phyloP scores from a whole-genome alignment of 2,329 filamentous ascomycete genomes.

The Colletotrichum echinochloae region DNA sequence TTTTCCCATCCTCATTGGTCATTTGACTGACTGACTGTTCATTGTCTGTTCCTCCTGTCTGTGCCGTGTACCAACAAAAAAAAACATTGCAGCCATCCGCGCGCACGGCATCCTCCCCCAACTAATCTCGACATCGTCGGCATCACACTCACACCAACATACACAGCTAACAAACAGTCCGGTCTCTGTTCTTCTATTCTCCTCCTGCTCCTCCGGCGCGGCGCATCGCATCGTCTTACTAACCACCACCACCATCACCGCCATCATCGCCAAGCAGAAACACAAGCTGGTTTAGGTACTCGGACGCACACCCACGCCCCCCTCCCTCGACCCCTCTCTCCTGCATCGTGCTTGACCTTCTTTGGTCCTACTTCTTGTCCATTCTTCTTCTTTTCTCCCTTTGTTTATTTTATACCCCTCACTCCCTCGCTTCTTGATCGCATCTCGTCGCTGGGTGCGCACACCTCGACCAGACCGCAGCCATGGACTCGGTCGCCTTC shows the following conservation, averaged over 20 bases:
- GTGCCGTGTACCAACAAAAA: not conserved
- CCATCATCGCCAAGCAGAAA: no score
- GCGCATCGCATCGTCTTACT: slow-evolving; percentile 30
- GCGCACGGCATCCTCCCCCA: slow-evolving; percentile 9
- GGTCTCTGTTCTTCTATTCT: not conserved
- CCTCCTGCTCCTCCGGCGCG: slow-evolving; percentile 2
- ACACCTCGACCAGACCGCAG: slow-evolving; percentile 45
- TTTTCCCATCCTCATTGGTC: no score
- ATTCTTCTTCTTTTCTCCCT: slow-evolving; percentile 15
- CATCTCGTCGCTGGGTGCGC: slow-evolving; percentile 30
- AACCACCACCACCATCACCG: slow-evolving; percentile 17
- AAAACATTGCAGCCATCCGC: slow-evolving; percentile 1
- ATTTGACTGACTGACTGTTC: no score
- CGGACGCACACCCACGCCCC: not conserved
- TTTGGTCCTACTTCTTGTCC: slow-evolving; percentile 8
- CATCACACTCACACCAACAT: slow-evolving; percentile 1
- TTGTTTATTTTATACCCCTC: slow-evolving; percentile 2
- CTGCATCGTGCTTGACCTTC: not conserved
- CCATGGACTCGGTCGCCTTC: slow-evolving; percentile 84
- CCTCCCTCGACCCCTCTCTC: not conserved
- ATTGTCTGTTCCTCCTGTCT: not conserved
- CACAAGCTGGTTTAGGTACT: not conserved
- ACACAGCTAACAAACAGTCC: not conserved
- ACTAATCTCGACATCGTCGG: slow-evolving; percentile 9
- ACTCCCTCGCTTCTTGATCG: slow-evolving; percentile 36